These are phyloP conservation scores for Noccaea bulbosa DNA, from an alignment of 345 rosid species.

Conservation along the genomic window DNA sequence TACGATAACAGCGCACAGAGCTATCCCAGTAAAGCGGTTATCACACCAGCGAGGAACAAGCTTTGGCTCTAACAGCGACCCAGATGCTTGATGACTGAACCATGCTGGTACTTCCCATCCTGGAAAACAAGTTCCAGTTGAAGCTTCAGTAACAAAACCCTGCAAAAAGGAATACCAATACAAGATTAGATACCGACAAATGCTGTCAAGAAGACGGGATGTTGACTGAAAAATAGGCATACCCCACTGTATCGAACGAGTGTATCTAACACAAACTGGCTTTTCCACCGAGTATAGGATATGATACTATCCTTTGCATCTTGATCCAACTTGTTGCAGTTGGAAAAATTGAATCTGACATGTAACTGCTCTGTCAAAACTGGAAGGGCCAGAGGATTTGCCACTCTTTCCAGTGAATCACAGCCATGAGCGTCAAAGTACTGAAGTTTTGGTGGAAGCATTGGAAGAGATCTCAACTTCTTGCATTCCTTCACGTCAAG, in stretches of 20 bases:
- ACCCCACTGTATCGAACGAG: not conserved
- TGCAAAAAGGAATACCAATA: not conserved
- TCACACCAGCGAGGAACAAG: not conserved
- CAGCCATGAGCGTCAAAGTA: conserved; percentile 23
- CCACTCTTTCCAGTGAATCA: conserved; percentile 14
- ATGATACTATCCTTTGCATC: conserved; percentile 5
- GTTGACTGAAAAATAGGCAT: not conserved
- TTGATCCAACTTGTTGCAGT: conserved; percentile 14
- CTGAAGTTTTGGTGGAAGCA: conserved; percentile 24
- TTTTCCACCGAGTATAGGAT: not conserved
- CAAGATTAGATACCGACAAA: not conserved
- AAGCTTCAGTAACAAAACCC: not conserved
- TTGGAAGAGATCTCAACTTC: conserved; percentile 1
- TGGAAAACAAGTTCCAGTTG: conserved; percentile 19
- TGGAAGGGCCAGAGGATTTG: conserved; percentile 14
- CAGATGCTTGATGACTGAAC: not conserved
- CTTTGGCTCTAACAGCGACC: not conserved
- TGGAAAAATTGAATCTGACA: conserved; percentile 20
- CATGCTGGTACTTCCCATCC: conserved; percentile 7
- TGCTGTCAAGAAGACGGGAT: not conserved
- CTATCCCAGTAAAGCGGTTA: not conserved
- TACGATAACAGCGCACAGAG: not conserved
- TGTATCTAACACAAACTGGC: not conserved
- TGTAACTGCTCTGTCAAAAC: not conserved
- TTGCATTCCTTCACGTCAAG: conserved; percentile 16